phyloP scores from a whole-genome alignment of 257 asterid species.

The Plantago major region DNA sequence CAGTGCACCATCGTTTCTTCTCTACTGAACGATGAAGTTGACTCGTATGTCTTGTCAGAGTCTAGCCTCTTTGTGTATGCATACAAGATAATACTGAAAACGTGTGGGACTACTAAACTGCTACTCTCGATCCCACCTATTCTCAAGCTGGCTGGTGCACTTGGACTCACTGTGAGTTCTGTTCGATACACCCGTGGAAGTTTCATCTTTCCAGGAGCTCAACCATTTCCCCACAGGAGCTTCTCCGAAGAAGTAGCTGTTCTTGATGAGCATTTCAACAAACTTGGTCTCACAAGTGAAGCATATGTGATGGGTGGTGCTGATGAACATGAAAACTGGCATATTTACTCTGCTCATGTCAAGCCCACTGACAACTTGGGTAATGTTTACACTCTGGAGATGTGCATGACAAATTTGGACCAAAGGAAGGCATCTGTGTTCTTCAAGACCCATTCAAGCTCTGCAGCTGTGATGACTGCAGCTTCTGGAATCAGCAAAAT shows the following conservation, averaged over 20 bases:
- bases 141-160: constrained; percentile 23
- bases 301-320: constrained; percentile 36
- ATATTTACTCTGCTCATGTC: constrained; percentile 32
- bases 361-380: background rate
- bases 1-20: constrained; percentile 33
- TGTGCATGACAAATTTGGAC: constrained; percentile 43
- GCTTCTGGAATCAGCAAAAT: constrained; percentile 34
- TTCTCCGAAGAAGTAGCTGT: constrained; percentile 36
- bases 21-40: constrained; percentile 19
- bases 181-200: constrained; percentile 37
- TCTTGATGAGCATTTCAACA: constrained; percentile 27
- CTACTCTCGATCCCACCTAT: constrained; percentile 36
- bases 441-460: constrained; percentile 29
- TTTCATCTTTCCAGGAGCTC: constrained; percentile 35
- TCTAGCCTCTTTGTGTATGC: constrained; percentile 28
- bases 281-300: constrained; percentile 26
- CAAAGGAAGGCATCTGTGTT: constrained; percentile 32
- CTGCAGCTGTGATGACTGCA: constrained; percentile 33
- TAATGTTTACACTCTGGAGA: constrained; percentile 27
- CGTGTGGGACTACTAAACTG: constrained; percentile 33
- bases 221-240: constrained; percentile 34
- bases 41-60: constrained; percentile 26
- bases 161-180: constrained; percentile 29
- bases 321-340: constrained; percentile 30
- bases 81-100: constrained; percentile 24